Conservation (phyloP, 225 moss, liverwort and hornwort species). For the Physcomitrellopsis africana region DNA sequence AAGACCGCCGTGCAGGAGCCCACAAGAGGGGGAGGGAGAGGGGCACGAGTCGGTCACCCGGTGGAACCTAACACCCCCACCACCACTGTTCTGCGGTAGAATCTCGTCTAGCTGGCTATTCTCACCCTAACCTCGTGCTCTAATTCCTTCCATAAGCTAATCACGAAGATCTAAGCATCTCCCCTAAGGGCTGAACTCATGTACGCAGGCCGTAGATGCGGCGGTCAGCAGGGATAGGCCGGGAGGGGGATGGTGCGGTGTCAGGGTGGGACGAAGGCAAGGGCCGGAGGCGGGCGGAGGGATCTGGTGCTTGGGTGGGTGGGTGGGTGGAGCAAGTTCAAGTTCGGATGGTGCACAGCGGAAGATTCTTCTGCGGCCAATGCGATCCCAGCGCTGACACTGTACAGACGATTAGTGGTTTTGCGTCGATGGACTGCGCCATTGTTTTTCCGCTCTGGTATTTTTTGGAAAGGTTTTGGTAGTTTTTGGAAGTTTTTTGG, state of each 20-base stretch:
- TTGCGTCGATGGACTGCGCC: neutral
- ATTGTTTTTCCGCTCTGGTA: slow-evolving; percentile 30
- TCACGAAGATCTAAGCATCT: too few relatives aligned
- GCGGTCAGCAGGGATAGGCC: neutral
- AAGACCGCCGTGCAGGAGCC: too few relatives aligned
- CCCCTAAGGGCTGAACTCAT: too few relatives aligned
- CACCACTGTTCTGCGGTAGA: too few relatives aligned
- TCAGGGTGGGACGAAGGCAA: slow-evolving; percentile 11
- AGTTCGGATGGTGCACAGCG: too few relatives aligned
- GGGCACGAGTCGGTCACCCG: too few relatives aligned
- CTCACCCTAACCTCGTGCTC: neutral
- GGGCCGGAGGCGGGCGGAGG: neutral
- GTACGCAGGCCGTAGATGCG: too few relatives aligned
- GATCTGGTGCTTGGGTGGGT: neutral
- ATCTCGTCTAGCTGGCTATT: too few relatives aligned
- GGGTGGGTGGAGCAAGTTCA: neutral
- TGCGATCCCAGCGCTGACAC: slow-evolving; percentile 41
- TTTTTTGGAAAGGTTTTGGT: slow-evolving; percentile 15
- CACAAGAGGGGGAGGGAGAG: too few relatives aligned
- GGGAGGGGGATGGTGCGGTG: slow-evolving; percentile 18
- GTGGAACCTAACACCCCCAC: too few relatives aligned
- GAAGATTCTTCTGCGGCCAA: slow-evolving; percentile 38
- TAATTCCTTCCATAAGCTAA: slow-evolving; percentile 14
- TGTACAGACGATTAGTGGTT: neutral
- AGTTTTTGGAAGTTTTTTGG: slow-evolving; percentile 36